These are phyloP conservation scores for Crithidia thermophila DNA, from an alignment of 208 protist genomes.

Conservation along the genomic window DNA sequence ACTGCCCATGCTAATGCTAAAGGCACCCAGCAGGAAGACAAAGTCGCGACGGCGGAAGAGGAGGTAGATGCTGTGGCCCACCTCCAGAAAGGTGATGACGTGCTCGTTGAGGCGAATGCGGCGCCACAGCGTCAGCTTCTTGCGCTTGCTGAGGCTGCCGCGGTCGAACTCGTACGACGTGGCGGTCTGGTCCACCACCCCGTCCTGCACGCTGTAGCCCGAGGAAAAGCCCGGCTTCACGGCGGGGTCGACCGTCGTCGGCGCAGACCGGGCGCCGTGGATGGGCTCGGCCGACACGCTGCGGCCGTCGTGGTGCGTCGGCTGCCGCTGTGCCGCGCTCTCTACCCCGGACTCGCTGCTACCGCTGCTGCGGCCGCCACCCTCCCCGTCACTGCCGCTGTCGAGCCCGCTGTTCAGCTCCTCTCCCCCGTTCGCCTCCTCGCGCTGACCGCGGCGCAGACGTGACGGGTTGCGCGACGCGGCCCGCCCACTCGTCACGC, in stretches of 20 bases:
- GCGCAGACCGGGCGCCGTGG: not conserved
- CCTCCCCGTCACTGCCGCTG: slow-evolving; percentile 1
- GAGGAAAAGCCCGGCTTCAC: slow-evolving; percentile 1
- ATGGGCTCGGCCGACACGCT: not conserved
- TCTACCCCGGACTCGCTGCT: not conserved
- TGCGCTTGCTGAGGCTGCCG: slow-evolving; percentile 29
- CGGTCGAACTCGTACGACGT: slow-evolving; percentile 19
- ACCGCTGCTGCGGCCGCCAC: not conserved
- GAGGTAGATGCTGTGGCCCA: slow-evolving; percentile 42
- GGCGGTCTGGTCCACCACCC: slow-evolving; percentile 12
- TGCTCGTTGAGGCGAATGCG: slow-evolving; percentile 28
- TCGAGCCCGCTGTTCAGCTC: slow-evolving; percentile 10
- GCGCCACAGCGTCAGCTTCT: slow-evolving; percentile 25
- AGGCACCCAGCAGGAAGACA: slow-evolving; percentile 55
- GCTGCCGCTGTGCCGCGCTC: not conserved
- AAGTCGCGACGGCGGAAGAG: slow-evolving; percentile 52
- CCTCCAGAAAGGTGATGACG: slow-evolving; percentile 43
- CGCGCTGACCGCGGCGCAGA: slow-evolving; percentile 15
- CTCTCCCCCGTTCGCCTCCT: not conserved
- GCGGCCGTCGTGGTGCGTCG: not conserved
- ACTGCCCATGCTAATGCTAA: slow-evolving; percentile 73
- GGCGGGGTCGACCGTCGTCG: not conserved
- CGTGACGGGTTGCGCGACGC: not conserved
- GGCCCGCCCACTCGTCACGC: not conserved
- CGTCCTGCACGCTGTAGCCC: slow-evolving; percentile 6